A percentile compares a stretch with the other conserved stretches of the same genome.
phyloP scores from a whole-genome alignment of 2,329 filamentous ascomycete genomes.

The Passalora sequoiae region DNA sequence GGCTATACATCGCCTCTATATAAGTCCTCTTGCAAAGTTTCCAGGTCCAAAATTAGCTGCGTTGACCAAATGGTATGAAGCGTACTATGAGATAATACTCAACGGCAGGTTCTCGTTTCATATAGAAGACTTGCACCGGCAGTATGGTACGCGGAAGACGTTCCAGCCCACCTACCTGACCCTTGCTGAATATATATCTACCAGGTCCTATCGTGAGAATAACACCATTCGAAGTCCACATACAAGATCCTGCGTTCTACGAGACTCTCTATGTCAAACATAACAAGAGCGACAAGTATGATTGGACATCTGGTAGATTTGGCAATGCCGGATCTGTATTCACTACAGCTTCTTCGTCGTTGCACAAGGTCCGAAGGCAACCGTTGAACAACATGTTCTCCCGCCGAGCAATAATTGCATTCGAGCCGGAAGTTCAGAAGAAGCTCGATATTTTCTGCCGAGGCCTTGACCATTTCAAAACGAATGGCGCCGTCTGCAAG shows the following conservation, averaged over 20 bases:
- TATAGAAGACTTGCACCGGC: conserved; percentile 26
- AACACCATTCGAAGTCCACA: conserved; percentile 41
- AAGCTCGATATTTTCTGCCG: conserved; percentile 13
- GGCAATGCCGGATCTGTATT: conserved; percentile 18
- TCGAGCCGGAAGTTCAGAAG: conserved; percentile 16
- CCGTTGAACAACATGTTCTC: conserved; percentile 22
- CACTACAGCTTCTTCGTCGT: conserved; percentile 12
- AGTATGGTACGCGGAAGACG: conserved; percentile 22
- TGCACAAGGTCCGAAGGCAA: conserved; percentile 14
- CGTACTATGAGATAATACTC: conserved; percentile 27
- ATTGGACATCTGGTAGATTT: conserved; percentile 14
- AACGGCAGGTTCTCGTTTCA: conserved; percentile 25
- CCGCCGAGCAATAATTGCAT: conserved; percentile 14
- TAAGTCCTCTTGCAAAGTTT: conserved; percentile 27
- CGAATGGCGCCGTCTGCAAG: conserved; percentile 16
- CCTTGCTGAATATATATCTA: no score
- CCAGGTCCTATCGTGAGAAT: conserved; percentile 29
- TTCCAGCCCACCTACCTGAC: not conserved
- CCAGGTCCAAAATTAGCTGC: conserved; percentile 29
- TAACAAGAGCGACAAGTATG: conserved; percentile 15
- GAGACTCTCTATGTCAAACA: conserved; percentile 26
- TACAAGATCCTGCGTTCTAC: conserved; percentile 34
- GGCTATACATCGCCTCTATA: conserved; percentile 22
- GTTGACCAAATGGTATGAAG: conserved; percentile 27
- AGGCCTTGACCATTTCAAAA: conserved; percentile 14